phyloP scores from a whole-genome alignment of 768 basidiomycete genomes.

The Favolaschia claudopus region DNA sequence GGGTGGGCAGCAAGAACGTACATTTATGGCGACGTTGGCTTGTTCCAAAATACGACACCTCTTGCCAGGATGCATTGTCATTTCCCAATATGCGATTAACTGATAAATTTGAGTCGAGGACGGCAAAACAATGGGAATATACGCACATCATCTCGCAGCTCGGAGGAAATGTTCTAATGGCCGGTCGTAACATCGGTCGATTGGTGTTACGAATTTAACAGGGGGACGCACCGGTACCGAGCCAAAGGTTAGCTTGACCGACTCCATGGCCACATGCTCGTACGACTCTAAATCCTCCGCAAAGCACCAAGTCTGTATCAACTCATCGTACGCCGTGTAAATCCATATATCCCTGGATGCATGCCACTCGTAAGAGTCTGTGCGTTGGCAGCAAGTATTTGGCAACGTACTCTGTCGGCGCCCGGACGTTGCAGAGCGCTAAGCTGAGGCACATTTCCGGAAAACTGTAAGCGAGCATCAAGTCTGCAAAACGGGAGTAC shows the following conservation, averaged over 20 bases:
- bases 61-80: conserved; percentile 57
- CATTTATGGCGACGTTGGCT: conserved; percentile 66
- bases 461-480: conserved; percentile 52
- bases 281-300: conserved; percentile 72
- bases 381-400: conserved; percentile 5
- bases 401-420: conserved; percentile 67
- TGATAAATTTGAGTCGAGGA: conserved; percentile 32
- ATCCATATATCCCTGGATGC: conserved; percentile 60
- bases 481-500: not conserved
- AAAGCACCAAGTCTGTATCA: conserved; percentile 68
- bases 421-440: conserved; percentile 71
- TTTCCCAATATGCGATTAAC: conserved; percentile 75
- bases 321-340: conserved; percentile 68
- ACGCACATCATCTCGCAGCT: conserved; percentile 72
- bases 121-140: not conserved
- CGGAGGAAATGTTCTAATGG: conserved; percentile 60
- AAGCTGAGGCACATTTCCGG: conserved; percentile 75
- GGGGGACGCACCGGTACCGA: conserved; percentile 58
- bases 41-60: conserved; percentile 61
- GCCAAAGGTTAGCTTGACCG: conserved; percentile 61
- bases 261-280: conserved; percentile 70
- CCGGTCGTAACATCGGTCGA: conserved; percentile 7
- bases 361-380: not conserved
- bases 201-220: not conserved
- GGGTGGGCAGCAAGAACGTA: conserved; percentile 39